These are phyloP conservation scores for Spathaspora boniae DNA, from an alignment of 805 yeast species.

Conservation along the genomic window DNA sequence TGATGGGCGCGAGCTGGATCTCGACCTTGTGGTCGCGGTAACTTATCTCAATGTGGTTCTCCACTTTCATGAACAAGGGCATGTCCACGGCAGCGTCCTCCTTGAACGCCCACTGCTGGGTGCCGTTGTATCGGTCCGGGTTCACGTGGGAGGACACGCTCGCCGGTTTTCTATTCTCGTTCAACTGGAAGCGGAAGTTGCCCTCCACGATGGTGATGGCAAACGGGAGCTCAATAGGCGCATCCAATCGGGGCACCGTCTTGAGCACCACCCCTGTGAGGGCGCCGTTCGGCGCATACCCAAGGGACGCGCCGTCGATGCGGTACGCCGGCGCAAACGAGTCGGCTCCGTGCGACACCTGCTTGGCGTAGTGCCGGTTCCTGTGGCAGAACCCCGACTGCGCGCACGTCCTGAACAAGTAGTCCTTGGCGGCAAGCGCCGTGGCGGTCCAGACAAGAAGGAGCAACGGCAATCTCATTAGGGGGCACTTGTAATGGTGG, in stretches of 20 bases:
- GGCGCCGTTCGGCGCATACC: neutral
- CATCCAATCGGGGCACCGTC: constrained; percentile 8
- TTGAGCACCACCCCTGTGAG: constrained; percentile 6
- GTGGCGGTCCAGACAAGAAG: constrained; percentile 7
- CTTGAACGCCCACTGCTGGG: constrained; percentile 57
- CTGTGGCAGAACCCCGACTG: constrained; percentile 83
- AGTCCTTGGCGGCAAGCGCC: constrained; percentile 48
- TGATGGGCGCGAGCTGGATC: constrained; percentile 47
- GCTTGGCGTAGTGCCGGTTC: constrained; percentile 62
- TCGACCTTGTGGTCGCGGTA: constrained; percentile 31
- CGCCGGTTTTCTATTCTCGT: constrained; percentile 49
- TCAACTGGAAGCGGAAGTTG: constrained; percentile 58
- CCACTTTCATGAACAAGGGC: neutral
- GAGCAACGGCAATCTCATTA: no score
- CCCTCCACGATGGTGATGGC: constrained; percentile 52
- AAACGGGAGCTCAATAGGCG: constrained; percentile 48
- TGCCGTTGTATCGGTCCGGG: constrained; percentile 54
- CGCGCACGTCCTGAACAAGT: constrained; percentile 71
- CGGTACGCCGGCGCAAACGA: constrained; percentile 19
- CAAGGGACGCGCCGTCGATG: constrained; percentile 14
- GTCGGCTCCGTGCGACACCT: constrained; percentile 9
- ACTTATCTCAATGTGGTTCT: neutral
- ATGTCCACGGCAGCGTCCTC: neutral
- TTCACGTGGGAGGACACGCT: constrained; percentile 21
- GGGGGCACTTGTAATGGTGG: no score